Evolutionary conservation across 805 yeast species (phyloP), one percentile per base, ranked within the genome.

Genomic region (Candida ipomoeae): DNA sequence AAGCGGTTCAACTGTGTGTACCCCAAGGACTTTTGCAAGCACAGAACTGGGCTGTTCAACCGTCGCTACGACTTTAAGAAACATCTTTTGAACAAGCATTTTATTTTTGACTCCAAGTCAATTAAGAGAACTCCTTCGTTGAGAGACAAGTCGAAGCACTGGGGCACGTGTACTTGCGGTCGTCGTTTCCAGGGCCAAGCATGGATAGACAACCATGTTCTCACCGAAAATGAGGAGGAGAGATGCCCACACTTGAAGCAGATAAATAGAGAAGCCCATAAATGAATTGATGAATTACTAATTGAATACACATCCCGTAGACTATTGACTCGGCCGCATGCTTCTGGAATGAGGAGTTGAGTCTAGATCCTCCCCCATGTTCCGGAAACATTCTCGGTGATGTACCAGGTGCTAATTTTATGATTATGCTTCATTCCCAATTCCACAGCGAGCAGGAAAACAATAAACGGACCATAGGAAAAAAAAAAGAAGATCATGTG

Each of bases 11-110:
- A 65, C 34, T 83, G 89, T 61, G 71, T 79, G 15, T 83, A 74
- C 57, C 87, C 87, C 7, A 69, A 75, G 44, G 67, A 67, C n/a
- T 65, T 66, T 41, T 83, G 88, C 60, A 65, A 74, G 3, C 87
- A 83, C 61, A 81, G 77, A 58, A 73, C 82, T 13, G 83, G 86
- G 29, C 79, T 71, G 58, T 83, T 83, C 68, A 83, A 83, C 65
- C 69, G 89, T 44, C 85, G 85, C 5, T 83, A 83, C 62, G 89
- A 83, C 62, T 82, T 71, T 69, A 83, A 83, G 60, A 83, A 83
- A 59, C 89, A 83, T 60, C 63, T 83, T 48, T 65, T 83, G 38
- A 84, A 82, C 60, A 69, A 77, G 47, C 89, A 83, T 56, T 83
- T 83, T 60, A 62, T 62, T 43, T 82, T 82, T 60, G 83, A 80